Evolutionary conservation across 768 basidiomycete genomes (phyloP).

Genomic region (Tephrocybe sp.): DNA sequence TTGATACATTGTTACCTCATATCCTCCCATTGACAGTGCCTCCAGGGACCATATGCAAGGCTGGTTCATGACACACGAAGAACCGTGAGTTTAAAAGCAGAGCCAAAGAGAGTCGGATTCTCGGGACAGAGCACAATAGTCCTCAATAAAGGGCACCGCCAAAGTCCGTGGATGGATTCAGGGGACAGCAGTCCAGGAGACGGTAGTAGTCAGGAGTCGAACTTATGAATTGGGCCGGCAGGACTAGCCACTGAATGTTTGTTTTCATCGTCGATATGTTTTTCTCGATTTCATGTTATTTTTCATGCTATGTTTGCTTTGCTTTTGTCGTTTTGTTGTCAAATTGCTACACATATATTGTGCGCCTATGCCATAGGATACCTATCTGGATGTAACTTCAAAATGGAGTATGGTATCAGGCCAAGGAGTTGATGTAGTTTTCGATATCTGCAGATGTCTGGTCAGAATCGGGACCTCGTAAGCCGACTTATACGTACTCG

Average conservation of each 20-base stretch:
- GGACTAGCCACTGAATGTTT: slow-evolving; percentile 1
- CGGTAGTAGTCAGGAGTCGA: slow-evolving; percentile 7
- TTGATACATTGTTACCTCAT: not conserved
- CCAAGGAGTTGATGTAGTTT: slow-evolving; percentile 35
- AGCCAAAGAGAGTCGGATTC: slow-evolving; percentile 7
- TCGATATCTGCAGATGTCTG: slow-evolving; percentile 29
- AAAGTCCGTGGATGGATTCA: slow-evolving; percentile 8
- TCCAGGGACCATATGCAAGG: slow-evolving; percentile 19
- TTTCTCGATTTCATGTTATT: slow-evolving; percentile 1
- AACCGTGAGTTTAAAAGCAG: slow-evolving; percentile 25
- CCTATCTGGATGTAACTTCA: not conserved
- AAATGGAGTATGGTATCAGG: slow-evolving; percentile 4
- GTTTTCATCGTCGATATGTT: slow-evolving; percentile 2
- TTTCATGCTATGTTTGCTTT: slow-evolving; percentile 3
- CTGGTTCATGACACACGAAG: slow-evolving; percentile 24
- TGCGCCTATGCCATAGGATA: not conserved
- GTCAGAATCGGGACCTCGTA: not conserved
- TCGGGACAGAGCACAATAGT: slow-evolving; percentile 17
- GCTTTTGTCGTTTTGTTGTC: slow-evolving; percentile 14
- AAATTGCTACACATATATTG: not conserved
- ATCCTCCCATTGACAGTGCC: not conserved
- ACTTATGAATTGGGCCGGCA: slow-evolving; percentile 3
- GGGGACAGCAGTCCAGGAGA: slow-evolving; percentile 9
- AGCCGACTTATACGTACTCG: slow-evolving; percentile 24
- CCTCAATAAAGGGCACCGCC: slow-evolving; percentile 1